These are phyloP conservation scores for Rhytidiadelphus loreus DNA, from an alignment of 225 moss, liverwort and hornwort genomes.

Conservation along the genomic window DNA sequence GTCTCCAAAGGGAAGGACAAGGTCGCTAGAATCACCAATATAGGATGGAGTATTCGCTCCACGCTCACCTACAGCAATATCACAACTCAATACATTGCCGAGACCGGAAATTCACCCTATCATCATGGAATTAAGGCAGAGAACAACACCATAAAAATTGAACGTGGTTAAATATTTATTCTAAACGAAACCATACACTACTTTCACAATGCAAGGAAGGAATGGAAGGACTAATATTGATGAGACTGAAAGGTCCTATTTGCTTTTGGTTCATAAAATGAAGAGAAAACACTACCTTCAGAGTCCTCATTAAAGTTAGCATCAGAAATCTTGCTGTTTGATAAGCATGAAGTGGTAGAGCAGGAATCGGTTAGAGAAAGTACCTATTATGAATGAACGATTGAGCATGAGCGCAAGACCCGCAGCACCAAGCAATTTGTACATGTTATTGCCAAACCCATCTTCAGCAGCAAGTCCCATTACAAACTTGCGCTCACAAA, in stretches of 20 bases:
- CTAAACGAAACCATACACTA: neutral
- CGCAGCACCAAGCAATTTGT: constrained; percentile 65
- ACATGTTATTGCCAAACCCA: constrained; percentile 75
- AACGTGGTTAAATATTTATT: neutral
- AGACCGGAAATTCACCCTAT: neutral
- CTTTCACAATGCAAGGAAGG: neutral
- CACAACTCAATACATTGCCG: neutral
- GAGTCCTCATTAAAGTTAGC: neutral
- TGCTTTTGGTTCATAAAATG: neutral
- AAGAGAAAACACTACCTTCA: neutral
- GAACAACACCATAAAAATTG: neutral
- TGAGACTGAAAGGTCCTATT: neutral
- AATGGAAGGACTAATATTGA: neutral
- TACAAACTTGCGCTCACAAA: constrained; percentile 59
- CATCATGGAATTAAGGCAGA: neutral
- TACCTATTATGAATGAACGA: constrained; percentile 68
- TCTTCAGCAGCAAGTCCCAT: constrained; percentile 52
- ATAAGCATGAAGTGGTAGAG: neutral
- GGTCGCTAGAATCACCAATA: constrained; percentile 13
- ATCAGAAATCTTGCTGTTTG: neutral
- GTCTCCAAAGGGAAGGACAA: constrained; percentile 49
- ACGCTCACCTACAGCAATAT: constrained; percentile 30
- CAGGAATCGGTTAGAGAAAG: neutral
- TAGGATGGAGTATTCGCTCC: constrained; percentile 55
- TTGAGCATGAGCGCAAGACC: constrained; percentile 74